Conservation (phyloP, 2,329 filamentous ascomycete genomes). For the Pseudopithomyces maydicus region DNA sequence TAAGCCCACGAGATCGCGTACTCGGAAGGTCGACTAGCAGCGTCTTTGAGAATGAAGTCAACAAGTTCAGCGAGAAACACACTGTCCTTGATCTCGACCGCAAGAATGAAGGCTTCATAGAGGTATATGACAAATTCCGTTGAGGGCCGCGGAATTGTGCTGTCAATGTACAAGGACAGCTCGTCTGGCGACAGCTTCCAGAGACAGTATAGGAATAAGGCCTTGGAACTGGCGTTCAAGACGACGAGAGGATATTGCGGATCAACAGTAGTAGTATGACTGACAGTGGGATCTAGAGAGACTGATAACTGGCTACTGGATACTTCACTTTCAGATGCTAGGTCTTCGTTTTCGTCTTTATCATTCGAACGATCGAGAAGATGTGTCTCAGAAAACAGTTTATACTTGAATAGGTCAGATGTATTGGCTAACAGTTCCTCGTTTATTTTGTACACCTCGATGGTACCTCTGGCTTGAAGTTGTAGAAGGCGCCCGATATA, state of each 20-base stretch:
- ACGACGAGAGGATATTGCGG: neutral
- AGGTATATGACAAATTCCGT: neutral
- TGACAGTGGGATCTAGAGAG: no score
- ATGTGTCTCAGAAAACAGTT: neutral
- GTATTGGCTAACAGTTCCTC: neutral
- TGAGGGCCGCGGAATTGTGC: neutral
- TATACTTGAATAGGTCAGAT: neutral
- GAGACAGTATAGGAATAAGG: slow-evolving; percentile 1
- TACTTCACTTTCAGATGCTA: neutral
- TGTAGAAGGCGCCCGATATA: neutral
- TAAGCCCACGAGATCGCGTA: neutral
- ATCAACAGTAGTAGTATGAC: neutral
- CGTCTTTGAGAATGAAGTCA: neutral
- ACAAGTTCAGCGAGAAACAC: neutral
- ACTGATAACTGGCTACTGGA: neutral
- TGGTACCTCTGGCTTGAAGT: neutral
- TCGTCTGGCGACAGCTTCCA: neutral
- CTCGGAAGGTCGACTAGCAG: neutral
- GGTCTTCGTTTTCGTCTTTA: neutral
- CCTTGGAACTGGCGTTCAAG: neutral
- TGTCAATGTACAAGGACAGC: slow-evolving; percentile 1
- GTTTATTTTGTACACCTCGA: neutral
- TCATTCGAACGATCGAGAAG: neutral
- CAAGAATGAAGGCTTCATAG: neutral
- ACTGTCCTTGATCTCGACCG: neutral